Evolutionary conservation across 176 grass and related monocot genomes (phyloP), one percentile per base, ranked within the genome.

Genomic region (Carex myosuroides): DNA sequence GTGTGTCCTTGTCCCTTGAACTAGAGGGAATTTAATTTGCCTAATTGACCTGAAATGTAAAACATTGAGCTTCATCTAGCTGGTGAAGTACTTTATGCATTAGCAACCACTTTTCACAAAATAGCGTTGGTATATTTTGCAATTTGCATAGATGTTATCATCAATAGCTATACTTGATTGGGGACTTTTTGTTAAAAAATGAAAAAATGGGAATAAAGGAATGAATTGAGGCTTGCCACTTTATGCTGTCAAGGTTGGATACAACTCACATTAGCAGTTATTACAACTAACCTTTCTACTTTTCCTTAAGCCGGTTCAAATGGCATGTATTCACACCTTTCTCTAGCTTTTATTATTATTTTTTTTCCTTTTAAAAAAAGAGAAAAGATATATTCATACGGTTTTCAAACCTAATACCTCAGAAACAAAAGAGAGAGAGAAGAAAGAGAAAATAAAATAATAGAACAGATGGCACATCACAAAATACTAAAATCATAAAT

Each of bases 211-310:
- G 79, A 64, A 81, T 63, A 81, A 44, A 81, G 59, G 58, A 54
- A 64, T 24, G 17, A 29, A 64, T 1, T 63, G 6, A 64, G 39
- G 30, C 1, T 64, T 46, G 33, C 11, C 79, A 81, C 79, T 81
- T 81, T 81, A 81, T 79, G 52, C 18, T 64, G n/a, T 64, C 14
- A 81, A n/a, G 60, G 46, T 81, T 81, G 41, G 29, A 14, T 64
- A 81, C 79, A 81, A 64, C 59, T 81, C 79, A 64, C 79, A 64
- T 44, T 81, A 42, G 5, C 60, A 81, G 1, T 81, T 81, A 81
- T 63, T 63, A 3, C 55, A 62, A 37, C 18, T 81, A 81, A 56
- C 18, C 18, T 81, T 81, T 81, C 2, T 64, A 64, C 79, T 81
- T 81, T 81, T 81, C 39, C 41, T 64, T 63, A 46, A 81, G 5